Base-by-base conservation (phyloP, 2,329 filamentous ascomycete genomes). In the Stemphylium beticola region DNA sequence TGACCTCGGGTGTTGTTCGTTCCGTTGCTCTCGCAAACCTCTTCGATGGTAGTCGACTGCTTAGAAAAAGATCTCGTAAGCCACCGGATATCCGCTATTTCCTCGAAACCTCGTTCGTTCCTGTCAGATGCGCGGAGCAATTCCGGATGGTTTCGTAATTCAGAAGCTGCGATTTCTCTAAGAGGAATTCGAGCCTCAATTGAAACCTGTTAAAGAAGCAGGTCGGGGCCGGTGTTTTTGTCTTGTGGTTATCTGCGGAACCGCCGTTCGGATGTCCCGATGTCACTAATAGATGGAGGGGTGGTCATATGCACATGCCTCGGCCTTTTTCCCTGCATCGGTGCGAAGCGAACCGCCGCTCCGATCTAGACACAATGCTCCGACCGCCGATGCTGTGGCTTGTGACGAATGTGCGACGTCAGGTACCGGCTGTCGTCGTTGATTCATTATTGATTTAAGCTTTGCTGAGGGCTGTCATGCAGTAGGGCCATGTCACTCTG, bases 311-410 rank as follows among this genome's bases (percentile, higher is more conserved):
- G 42, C 42, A 45, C 34, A 39, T 43, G 44, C 57, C 57, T 55
- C 53, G 51, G 59, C 44, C 43, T 39, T 47, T 24, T 34, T 36
- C 53, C 59, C 57, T 62, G 53, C 49, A 36, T 55, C 53, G 53
- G 48, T 18, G 40, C 45, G 26, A 48, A 15, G 26, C 37, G 31
- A 32, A 39, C 20, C 31, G 26, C 55, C 49, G 47, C 22, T 34
- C 48, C 39, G 48, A 38, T 44, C 49, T 15, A 32, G 39, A 34
- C 22, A 31, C 26, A 14, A 26, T 38, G 17, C 45, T 34, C 52
- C 52, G 46, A 54, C 48, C 38, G 36, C 44, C 50, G 45, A 57
- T 47, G 24, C 18, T 48, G 38, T 50, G 39, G 46, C 52, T 45
- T 45, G 31, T 48, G 15, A 33, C 11, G 32, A 29, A 26, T 48